Percentiles rank a stretch among this genome's conserved stretches.
Conservation (phyloP, 2,329 filamentous ascomycete genomes). For the Nectriaceae sp. region DNA sequence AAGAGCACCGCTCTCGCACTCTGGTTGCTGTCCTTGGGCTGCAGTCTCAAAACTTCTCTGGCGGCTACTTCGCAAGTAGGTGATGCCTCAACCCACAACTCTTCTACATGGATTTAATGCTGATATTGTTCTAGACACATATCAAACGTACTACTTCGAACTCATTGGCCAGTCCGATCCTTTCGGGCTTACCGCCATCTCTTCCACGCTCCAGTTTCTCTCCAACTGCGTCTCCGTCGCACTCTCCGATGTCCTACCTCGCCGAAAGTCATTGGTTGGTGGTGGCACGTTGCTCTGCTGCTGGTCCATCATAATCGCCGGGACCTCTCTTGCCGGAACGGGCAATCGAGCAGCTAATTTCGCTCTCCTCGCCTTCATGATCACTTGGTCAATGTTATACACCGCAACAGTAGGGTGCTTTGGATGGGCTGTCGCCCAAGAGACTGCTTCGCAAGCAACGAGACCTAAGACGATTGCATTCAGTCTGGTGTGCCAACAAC, state of each 20-base stretch:
- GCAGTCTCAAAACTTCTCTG: constrained; percentile 32
- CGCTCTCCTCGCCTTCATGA: too few species aligned
- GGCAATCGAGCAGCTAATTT: constrained; percentile 26
- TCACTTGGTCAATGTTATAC: too few species aligned
- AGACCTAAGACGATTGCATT: constrained; percentile 33
- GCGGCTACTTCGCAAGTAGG: constrained; percentile 33
- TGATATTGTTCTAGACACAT: constrained; percentile 24
- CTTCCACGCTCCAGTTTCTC: constrained; percentile 29
- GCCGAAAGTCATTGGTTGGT: constrained; percentile 27
- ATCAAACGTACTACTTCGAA: constrained; percentile 33
- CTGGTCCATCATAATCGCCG: constrained; percentile 30
- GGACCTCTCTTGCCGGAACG: constrained; percentile 21
- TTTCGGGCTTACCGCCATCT: constrained; percentile 31
- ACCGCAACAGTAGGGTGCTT: too few species aligned
- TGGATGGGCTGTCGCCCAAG: constrained; percentile 32
- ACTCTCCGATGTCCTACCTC: constrained; percentile 27
- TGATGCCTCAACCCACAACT: neutral
- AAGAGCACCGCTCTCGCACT: constrained; percentile 27
- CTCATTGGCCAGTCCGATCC: constrained; percentile 32
- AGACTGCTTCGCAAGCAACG: constrained; percentile 29
- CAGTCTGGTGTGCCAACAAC: constrained; percentile 32
- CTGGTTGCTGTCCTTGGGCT: constrained; percentile 29
- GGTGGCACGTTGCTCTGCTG: constrained; percentile 27
- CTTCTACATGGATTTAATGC: accelerated
- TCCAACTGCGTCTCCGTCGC: constrained; percentile 28